Conservation (phyloP, 441 rosid genomes). For the Dalechampia spathulata region DNA sequence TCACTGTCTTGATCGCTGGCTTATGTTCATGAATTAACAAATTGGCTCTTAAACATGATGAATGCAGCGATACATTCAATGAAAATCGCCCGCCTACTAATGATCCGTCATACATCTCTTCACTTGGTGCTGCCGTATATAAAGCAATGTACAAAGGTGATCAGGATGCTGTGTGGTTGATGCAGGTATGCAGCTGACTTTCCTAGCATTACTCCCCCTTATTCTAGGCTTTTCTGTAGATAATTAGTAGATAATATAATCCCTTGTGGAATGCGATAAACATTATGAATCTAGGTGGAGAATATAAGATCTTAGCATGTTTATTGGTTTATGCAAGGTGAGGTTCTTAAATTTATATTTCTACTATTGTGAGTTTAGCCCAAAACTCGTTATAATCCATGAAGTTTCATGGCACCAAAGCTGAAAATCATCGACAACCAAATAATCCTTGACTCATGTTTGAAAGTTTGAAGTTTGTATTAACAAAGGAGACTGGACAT, state of each 20-base stretch:
- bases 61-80: slow-evolving; percentile 89
- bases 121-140: slow-evolving; percentile 86
- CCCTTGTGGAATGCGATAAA: too few relatives aligned
- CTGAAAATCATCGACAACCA: too few relatives aligned
- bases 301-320: too few relatives aligned
- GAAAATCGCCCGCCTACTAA: slow-evolving; percentile 90
- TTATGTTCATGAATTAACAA: slow-evolving; percentile 7
- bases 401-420: too few relatives aligned
- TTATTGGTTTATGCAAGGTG: too few relatives aligned
- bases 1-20: neutral
- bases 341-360: too few relatives aligned
- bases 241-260: neutral
- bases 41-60: slow-evolving; percentile 8
- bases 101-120: slow-evolving; percentile 69
- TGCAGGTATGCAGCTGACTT: slow-evolving; percentile 68
- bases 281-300: too few relatives aligned
- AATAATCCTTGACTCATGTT: too few relatives aligned
- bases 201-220: neutral
- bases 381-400: too few relatives aligned
- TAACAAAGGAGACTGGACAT: too few relatives aligned
- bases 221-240: neutral
- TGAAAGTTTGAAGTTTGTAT: too few relatives aligned
- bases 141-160: slow-evolving; percentile 93
- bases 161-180: slow-evolving; percentile 91
- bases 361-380: too few relatives aligned